A percentile compares a stretch with the other conserved stretches of the same genome.
Conservation (phyloP, 306 rosid genomes). For the Pyrus pyrifolia region DNA sequence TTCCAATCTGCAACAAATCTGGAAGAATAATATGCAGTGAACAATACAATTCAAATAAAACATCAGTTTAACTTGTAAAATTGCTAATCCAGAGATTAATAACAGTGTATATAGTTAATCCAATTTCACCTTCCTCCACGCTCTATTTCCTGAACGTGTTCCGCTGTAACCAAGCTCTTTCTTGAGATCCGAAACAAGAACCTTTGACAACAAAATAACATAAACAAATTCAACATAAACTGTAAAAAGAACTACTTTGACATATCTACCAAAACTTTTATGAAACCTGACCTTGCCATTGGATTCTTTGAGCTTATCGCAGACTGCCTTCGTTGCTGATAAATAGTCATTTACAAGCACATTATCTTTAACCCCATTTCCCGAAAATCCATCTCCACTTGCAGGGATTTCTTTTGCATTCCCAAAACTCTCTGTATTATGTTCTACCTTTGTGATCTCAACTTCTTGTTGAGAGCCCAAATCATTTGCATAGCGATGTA, state of each 20-base stretch:
- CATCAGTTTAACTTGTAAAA: background rate
- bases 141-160: slow-evolving; percentile 41
- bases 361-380: slow-evolving; percentile 4
- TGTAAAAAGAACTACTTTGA: background rate
- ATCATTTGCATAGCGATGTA: slow-evolving; percentile 60
- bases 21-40: background rate
- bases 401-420: slow-evolving; percentile 18
- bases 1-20: background rate
- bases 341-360: slow-evolving; percentile 53
- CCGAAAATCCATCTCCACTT: slow-evolving; percentile 1
- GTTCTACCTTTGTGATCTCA: slow-evolving; percentile 47
- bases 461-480: slow-evolving; percentile 53
- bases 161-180: slow-evolving; percentile 73
- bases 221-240: slow-evolving; percentile 13
- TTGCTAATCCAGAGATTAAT: background rate
- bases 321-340: slow-evolving; percentile 61
- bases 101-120: background rate
- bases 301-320: slow-evolving; percentile 60
- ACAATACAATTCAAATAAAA: background rate
- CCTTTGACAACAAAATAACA: slow-evolving; percentile 36
- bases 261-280: background rate
- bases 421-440: slow-evolving; percentile 8
- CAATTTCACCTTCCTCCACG: slow-evolving; percentile 62
- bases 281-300: slow-evolving; percentile 50
- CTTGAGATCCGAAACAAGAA: slow-evolving; percentile 67